Base-by-base conservation (phyloP, 768 basidiomycete species). In the Lepiota venenata region DNA sequence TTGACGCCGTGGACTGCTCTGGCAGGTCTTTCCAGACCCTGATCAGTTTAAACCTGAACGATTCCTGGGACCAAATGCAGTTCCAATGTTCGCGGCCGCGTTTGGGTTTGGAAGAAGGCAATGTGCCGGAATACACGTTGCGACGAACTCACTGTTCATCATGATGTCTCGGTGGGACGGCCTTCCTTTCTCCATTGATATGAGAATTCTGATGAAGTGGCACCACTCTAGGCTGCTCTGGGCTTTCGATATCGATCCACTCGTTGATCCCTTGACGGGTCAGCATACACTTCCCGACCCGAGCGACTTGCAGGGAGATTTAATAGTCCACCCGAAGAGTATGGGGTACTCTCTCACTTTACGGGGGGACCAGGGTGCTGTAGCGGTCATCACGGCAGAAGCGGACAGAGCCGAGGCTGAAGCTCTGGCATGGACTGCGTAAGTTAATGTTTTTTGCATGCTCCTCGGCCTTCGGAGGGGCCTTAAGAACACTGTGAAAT, bases 21-120 rank as follows among this genome's bases (percentile, higher is more conserved):
- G 32, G 3, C 49, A 64, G 62, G 52, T 60, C 50, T 65, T 63
- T 40, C 63, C 60, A 5, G 42, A 46, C 14, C 58, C 65, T 0
- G 57, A 66, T 12, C 47, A 50, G 15, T 66, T 64, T 37, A 47
- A 39, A 14, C 65, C 65, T 5, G 63, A 66, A 52, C 47, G 65
- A 20, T 66, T 60, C 52, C 47, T 64, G 12, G 52, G 59, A 14
- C 48, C 57, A n/a, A 12, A 36, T 7, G 36, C 59, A 10, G 55
- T 56, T 11, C 58, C 60, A 14, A 78, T 80, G 15, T 53, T 56
- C 1, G 50, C 56, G 5, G 61, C 64, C 39, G 56, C 51, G 43
- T 65, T 67, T 52, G 66, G 64, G 22, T 67, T 67, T 29, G 66
- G 66, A 32, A 55, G 64, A 4, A 58, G 66, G 7, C 62, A 64